These are phyloP conservation scores for Ophiostoma perfectum DNA, from an alignment of 2,329 filamentous ascomycete genomes.

Conservation along the genomic window DNA sequence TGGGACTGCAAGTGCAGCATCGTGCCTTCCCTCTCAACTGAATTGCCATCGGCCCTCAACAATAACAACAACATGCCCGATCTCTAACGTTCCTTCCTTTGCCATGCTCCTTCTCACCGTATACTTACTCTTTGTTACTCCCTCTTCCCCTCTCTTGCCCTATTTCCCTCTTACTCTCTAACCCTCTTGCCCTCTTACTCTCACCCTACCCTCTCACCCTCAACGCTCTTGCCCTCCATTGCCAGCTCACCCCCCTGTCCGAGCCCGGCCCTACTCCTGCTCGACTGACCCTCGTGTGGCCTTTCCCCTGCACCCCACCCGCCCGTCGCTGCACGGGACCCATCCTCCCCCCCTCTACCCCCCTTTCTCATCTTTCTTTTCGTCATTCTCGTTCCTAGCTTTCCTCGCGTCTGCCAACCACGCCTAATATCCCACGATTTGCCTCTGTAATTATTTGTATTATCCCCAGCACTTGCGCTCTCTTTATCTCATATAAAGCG, in stretches of 20 bases:
- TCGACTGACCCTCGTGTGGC: constrained; percentile 16
- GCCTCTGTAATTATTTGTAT: not conserved
- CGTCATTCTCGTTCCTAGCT: not conserved
- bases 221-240: not conserved
- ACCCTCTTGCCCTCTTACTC: not conserved
- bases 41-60: not conserved
- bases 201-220: no score
- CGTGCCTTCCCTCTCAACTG: not conserved
- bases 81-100: not conserved
- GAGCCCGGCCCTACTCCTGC: constrained; percentile 14
- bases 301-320: constrained; percentile 19
- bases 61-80: not conserved
- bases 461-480: not conserved
- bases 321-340: constrained; percentile 19
- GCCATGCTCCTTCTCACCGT: not conserved
- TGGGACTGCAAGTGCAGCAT: constrained; percentile 6
- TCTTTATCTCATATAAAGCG: not conserved
- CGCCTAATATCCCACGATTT: not conserved
- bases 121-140: not conserved
- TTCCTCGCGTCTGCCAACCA: not conserved
- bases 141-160: not conserved
- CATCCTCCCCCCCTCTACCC: constrained; percentile 13
- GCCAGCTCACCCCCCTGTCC: constrained; percentile 20
- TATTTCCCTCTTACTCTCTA: not conserved
- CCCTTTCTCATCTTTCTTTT: constrained; percentile 1